phyloP scores from a whole-genome alignment of 2,329 filamentous ascomycete genomes.

The Venturia pyrina region DNA sequence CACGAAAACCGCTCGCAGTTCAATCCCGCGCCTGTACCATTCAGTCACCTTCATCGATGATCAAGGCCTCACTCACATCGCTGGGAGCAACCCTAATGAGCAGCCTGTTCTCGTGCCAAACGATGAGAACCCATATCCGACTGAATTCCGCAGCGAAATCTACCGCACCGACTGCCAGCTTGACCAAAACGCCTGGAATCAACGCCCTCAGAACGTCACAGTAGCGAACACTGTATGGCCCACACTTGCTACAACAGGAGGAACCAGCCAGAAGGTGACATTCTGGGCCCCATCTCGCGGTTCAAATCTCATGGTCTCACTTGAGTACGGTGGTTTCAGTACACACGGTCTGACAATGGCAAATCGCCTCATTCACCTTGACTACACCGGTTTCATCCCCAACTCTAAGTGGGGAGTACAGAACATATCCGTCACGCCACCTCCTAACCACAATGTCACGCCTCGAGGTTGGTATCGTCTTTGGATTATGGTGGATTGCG shows the following conservation, averaged over 20 bases:
- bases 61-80: slow-evolving; percentile 49
- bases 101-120: slow-evolving; percentile 41
- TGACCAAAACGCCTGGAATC: background rate
- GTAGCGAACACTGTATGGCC: background rate
- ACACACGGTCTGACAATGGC: slow-evolving; percentile 54
- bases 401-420: slow-evolving; percentile 23
- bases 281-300: slow-evolving; percentile 37
- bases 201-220: background rate
- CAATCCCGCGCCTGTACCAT: slow-evolving; percentile 46
- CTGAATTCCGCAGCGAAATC: slow-evolving; percentile 53
- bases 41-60: slow-evolving; percentile 49
- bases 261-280: slow-evolving; percentile 22
- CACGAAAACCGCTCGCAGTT: slow-evolving; percentile 34
- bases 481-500: slow-evolving; percentile 47
- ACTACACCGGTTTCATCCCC: slow-evolving; percentile 37
- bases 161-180: background rate
- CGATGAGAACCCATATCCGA: slow-evolving; percentile 40
- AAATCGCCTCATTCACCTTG: slow-evolving; percentile 46
- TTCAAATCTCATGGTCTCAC: slow-evolving; percentile 37
- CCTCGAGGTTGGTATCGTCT: slow-evolving; percentile 52
- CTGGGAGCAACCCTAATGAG: slow-evolving; percentile 52
- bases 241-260: background rate
- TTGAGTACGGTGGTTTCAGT: slow-evolving; percentile 51
- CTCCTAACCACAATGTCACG: slow-evolving; percentile 44
- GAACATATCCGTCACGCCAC: slow-evolving; percentile 42